phyloP scores from a whole-genome alignment of 2,329 filamentous ascomycete genomes.

The Aspergillus hortae region DNA sequence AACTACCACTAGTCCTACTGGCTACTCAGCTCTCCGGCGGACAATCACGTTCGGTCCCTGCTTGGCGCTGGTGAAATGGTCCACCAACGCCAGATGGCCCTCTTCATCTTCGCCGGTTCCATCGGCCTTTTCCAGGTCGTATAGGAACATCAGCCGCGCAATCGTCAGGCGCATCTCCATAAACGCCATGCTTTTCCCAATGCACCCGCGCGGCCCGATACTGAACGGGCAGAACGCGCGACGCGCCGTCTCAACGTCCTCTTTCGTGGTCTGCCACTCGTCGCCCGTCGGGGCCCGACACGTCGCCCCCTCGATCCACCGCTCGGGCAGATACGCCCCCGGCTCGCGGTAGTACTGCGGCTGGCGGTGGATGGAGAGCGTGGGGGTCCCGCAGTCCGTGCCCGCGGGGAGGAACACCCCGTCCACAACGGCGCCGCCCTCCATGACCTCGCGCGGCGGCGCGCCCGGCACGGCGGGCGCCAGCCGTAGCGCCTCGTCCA shows the following conservation, averaged over 20 bases:
- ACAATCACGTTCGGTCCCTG: conserved; percentile 34
- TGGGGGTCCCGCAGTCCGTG: conserved; percentile 61
- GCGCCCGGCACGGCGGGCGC: conserved; percentile 38
- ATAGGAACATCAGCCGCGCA: conserved; percentile 36
- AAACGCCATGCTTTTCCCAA: conserved; percentile 43
- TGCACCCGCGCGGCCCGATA: conserved; percentile 40
- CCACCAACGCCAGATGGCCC: conserved; percentile 34
- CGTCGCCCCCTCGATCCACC: conserved; percentile 57
- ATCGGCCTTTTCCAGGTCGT: conserved; percentile 37
- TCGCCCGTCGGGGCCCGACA: conserved; percentile 31
- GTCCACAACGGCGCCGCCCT: conserved; percentile 35
- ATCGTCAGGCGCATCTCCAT: conserved; percentile 41
- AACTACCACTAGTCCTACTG: background rate
- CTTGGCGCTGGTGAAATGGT: conserved; percentile 39
- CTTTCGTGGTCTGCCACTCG: conserved; percentile 43
- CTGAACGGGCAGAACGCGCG: conserved; percentile 66
- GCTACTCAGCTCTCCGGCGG: background rate
- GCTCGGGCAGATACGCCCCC: conserved; percentile 59
- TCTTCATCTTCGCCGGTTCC: conserved; percentile 30
- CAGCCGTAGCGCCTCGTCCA: conserved; percentile 42
- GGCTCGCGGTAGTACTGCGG: conserved; percentile 59
- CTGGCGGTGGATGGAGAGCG: conserved; percentile 68
- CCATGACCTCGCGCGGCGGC: conserved; percentile 36
- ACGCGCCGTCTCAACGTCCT: conserved; percentile 53
- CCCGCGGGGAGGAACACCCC: conserved; percentile 46